These are phyloP conservation scores for Penstemon newberryi DNA, from an alignment of 257 asterid species.

Conservation along the genomic window DNA sequence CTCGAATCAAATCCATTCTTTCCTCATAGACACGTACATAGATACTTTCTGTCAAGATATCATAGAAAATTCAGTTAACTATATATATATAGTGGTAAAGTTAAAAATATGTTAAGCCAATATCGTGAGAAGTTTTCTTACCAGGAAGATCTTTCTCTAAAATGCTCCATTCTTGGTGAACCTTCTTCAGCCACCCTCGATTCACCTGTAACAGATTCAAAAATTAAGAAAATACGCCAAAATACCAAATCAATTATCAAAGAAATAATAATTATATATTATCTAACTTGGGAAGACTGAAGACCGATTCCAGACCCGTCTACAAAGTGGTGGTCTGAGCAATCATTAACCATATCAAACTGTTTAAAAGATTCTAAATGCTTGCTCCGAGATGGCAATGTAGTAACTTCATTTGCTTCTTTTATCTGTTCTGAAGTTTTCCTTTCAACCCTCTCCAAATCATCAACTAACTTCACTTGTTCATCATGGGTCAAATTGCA, in stretches of 20 bases:
- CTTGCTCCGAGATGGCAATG: conserved; percentile 42
- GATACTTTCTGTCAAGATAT: conserved; percentile 56
- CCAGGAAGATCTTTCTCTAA: conserved; percentile 88
- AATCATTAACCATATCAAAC: conserved; percentile 81
- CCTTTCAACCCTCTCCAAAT: conserved; percentile 33
- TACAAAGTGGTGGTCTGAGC: conserved; percentile 83
- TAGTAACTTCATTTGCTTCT: conserved; percentile 34
- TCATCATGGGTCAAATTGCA: conserved; percentile 34
- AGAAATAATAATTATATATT: conserved; percentile 3
- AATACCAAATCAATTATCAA: neutral
- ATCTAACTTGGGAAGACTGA: conserved; percentile 59
- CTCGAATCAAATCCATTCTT: conserved; percentile 75
- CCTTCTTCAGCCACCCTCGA: conserved; percentile 77
- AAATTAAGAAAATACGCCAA: conserved; percentile 15
- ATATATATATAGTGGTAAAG: neutral
- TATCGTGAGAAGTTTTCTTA: conserved; percentile 38
- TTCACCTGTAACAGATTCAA: conserved; percentile 46
- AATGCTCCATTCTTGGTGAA: conserved; percentile 90
- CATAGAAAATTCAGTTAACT: neutral
- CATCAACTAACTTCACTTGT: conserved; percentile 27
- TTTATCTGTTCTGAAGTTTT: conserved; percentile 32
- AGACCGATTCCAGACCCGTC: conserved; percentile 48
- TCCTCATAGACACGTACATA: conserved; percentile 81
- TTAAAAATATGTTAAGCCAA: neutral
- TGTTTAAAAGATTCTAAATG: conserved; percentile 43